Base-by-base conservation (phyloP, 352 stramenopile species). In the Phytophthora cactorum region DNA sequence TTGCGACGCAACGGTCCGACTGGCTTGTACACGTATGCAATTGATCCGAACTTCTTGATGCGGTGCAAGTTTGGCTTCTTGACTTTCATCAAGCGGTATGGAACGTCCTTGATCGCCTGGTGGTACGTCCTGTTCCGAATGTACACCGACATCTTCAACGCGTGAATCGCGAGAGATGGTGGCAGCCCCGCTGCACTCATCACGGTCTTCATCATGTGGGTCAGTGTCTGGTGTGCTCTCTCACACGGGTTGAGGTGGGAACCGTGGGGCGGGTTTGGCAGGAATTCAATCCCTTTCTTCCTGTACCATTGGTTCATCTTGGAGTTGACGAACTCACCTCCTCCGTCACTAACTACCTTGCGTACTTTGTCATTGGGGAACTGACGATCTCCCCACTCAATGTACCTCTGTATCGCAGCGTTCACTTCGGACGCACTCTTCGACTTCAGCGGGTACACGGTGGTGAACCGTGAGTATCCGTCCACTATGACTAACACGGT, bases 21-120 rank as follows among this genome's bases (percentile, higher is more conserved):
- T 27, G 22, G 15, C 4, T 46, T 52, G 43, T 62, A 31, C 15
- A 38, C 54, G 32, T 54, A 62, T 8, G 54, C 54, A 6, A 62
- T 11, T 4, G 11, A 31, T 6, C 44, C 28, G 36, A 53, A 47
- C 15, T 25, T 50, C n/a, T 41, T 41, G 12, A 41, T 41, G 2
- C 9, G 8, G 36, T 41, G 36, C 12, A 41, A 41, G 9, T 41
- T 41, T 3, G 36, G 36, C 36, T 41, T 41, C 12, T 41, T 41
- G 9, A 2, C 9, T 15, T 15, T 41, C 12, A 41, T 41, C 36
- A 41, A 41, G 2, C 12, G 36, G 36, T 41, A 41, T 4, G 36
- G 36, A 3, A 15, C 12, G 36, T 41, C 9, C 9, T 41, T 41
- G 36, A 15, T 41, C 3, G 36, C 36, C 12, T 41, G 36, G 9